Conservation (phyloP, 1,284 basidiomycete species). For the Malassezia restricta region DNA sequence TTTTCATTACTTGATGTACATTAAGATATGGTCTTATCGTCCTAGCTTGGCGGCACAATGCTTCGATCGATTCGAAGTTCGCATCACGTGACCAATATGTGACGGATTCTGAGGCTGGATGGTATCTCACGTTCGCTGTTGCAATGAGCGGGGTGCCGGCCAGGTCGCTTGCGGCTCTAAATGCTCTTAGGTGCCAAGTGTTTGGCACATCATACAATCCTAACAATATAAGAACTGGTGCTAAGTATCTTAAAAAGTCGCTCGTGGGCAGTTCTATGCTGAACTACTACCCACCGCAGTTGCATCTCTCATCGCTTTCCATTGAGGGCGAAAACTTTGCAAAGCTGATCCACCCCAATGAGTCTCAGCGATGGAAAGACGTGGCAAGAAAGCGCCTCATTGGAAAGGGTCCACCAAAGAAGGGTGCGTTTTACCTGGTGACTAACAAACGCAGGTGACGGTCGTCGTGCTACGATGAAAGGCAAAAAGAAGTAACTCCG, state of each 20-base stretch:
- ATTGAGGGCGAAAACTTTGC: slow-evolving; percentile 17
- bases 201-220: slow-evolving; percentile 34
- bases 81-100: no score
- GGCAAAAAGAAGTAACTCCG: slow-evolving; percentile 30
- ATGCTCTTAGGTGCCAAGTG: slow-evolving; percentile 26
- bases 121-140: no score
- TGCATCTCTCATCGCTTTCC: slow-evolving; percentile 25
- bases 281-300: slow-evolving; percentile 34
- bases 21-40: no score
- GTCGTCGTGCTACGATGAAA: slow-evolving; percentile 41
- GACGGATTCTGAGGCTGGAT: no score
- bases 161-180: slow-evolving; percentile 23
- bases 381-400: slow-evolving; percentile 37
- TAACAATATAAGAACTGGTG: slow-evolving; percentile 28
- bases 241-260: slow-evolving; percentile 30
- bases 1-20: no score
- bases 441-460: slow-evolving; percentile 27
- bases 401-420: slow-evolving; percentile 44
- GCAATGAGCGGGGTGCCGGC: slow-evolving; percentile 20
- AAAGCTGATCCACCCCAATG: slow-evolving; percentile 19
- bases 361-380: slow-evolving; percentile 30
- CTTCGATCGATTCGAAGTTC: no score
- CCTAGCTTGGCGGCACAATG: no score
- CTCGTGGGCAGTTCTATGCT: slow-evolving; percentile 39
- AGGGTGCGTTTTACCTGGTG: slow-evolving; percentile 29